Conservation (phyloP, 2,329 filamentous ascomycete genomes). For the Fusarium equiseti region DNA sequence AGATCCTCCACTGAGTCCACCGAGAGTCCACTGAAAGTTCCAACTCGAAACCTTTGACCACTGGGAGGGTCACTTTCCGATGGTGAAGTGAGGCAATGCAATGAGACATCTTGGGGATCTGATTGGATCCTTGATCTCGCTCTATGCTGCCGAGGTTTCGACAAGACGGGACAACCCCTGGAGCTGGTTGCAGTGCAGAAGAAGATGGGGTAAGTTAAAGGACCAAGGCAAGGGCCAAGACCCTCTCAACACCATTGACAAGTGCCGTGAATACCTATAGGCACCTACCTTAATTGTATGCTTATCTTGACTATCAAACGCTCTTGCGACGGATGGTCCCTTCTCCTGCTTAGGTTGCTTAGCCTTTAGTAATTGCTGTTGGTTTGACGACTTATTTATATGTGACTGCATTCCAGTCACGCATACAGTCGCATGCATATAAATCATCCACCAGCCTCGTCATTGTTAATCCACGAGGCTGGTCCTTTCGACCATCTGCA, state of each 20-base stretch:
- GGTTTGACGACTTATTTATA: not conserved
- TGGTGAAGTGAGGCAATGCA: not conserved
- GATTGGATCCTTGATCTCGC: not conserved
- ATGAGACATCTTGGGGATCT: not conserved
- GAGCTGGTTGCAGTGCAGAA: not conserved
- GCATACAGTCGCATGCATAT: not conserved
- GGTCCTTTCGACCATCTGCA: not conserved
- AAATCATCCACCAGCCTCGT: not conserved
- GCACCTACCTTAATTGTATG: slow-evolving; percentile 17
- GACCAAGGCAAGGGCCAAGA: not conserved
- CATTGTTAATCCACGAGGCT: not conserved
- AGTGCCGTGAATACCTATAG: slow-evolving; percentile 4
- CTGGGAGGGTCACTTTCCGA: not conserved
- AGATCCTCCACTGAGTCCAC: not conserved
- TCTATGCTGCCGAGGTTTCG: not conserved
- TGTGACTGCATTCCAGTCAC: not conserved
- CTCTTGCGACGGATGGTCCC: not conserved
- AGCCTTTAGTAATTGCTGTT: not conserved
- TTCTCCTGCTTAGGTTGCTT: not conserved
- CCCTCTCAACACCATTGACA: slow-evolving; percentile 1
- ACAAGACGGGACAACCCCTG: not conserved
- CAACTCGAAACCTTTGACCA: not conserved
- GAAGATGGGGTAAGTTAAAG: slow-evolving; percentile 4
- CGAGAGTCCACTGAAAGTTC: slow-evolving; percentile 1
- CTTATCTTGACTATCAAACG: slow-evolving; percentile 20